phyloP scores from a whole-genome alignment of 345 rosid genomes.

The Brassica napus region DNA sequence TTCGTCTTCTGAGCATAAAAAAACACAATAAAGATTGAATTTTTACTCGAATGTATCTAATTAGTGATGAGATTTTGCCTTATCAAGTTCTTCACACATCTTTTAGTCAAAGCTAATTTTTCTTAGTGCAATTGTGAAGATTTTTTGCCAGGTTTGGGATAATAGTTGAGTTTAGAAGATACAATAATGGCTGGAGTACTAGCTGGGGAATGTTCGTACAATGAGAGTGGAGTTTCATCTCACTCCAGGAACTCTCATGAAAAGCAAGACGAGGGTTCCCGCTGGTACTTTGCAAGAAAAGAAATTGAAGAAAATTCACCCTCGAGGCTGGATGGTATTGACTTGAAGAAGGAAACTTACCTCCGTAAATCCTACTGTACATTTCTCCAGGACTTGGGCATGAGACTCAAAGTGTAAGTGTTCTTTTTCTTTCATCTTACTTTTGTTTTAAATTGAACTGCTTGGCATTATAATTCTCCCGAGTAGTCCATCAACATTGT shows the following conservation, averaged over 20 bases:
- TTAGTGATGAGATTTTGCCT: background rate
- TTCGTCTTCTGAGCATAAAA: background rate
- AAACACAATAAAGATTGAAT: background rate
- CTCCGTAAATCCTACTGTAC: conserved; percentile 96
- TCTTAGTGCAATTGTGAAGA: background rate
- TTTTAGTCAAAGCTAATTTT: background rate
- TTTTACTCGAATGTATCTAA: conserved; percentile 4
- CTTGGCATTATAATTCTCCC: conserved; percentile 7
- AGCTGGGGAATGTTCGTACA: conserved; percentile 53
- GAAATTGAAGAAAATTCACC: conserved; percentile 93
- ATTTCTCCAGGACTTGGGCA: conserved; percentile 93
- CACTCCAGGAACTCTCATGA: conserved; percentile 53
- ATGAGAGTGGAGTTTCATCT: conserved; percentile 50
- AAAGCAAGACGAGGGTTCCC: conserved; percentile 57
- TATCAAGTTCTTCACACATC: background rate
- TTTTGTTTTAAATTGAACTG: background rate
- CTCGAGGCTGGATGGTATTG: conserved; percentile 84
- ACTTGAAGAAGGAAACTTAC: conserved; percentile 93
- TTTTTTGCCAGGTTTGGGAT: conserved; percentile 18
- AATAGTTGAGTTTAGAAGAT: conserved; percentile 16
- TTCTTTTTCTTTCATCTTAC: background rate
- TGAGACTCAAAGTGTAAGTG: conserved; percentile 95
- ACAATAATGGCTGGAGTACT: conserved; percentile 52
- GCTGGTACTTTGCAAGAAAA: conserved; percentile 87
- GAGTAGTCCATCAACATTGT: background rate